Percentiles rank a stretch among this genome's conserved stretches.
These are phyloP conservation scores for Monilinia fructigena DNA, from an alignment of 2,329 filamentous ascomycete genomes.

Conservation along the genomic window DNA sequence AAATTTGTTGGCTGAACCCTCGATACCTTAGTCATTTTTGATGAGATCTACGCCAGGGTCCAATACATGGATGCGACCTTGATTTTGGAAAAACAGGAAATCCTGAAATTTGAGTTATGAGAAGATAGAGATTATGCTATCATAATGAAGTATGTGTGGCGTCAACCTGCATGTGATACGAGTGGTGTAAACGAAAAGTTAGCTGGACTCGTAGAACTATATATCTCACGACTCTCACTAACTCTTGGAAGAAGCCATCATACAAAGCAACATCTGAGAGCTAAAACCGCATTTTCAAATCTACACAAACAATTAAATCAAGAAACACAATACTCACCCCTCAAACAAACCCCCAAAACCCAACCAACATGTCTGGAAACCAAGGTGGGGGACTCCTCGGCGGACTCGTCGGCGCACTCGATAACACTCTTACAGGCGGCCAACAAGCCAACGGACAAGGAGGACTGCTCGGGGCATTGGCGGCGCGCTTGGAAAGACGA, in stretches of 20 bases:
- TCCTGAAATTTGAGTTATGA: background rate
- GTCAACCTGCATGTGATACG: slow-evolving; percentile 15
- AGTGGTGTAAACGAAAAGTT: background rate
- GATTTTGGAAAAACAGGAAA: slow-evolving; percentile 17
- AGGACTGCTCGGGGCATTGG: slow-evolving; percentile 42
- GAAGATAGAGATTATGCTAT: slow-evolving; percentile 12
- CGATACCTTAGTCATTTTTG: slow-evolving; percentile 8
- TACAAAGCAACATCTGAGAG: background rate
- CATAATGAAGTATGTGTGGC: slow-evolving; percentile 11
- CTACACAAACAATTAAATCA: background rate
- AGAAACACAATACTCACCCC: background rate
- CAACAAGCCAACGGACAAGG: slow-evolving; percentile 43
- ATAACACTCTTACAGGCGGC: slow-evolving; percentile 44
- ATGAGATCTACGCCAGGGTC: slow-evolving; percentile 18
- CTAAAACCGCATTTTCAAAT: background rate
- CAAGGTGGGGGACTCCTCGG: slow-evolving; percentile 24
- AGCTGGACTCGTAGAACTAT: background rate
- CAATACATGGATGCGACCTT: slow-evolving; percentile 13
- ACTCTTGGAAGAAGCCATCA: too few relatives aligned
- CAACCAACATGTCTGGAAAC: slow-evolving; percentile 19
- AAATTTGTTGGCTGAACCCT: background rate
- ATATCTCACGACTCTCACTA: background rate
- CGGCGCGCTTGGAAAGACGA: slow-evolving; percentile 40
- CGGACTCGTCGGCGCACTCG: slow-evolving; percentile 38
- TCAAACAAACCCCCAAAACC: background rate